Base-by-base conservation (phyloP, 257 asterid genomes). In the Asclepias syriaca region DNA sequence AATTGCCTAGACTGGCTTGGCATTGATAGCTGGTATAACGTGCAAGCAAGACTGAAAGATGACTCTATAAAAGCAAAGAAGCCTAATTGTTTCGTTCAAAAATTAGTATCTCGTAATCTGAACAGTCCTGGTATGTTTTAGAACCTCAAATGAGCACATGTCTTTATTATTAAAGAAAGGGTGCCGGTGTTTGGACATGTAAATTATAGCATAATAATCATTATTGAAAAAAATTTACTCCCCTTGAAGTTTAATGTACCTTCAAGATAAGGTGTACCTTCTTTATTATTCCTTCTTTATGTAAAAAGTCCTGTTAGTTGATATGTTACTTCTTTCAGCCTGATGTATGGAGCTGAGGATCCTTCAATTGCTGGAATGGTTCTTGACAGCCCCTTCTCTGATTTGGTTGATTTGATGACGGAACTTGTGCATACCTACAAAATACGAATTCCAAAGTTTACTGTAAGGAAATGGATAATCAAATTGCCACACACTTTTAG, bases 311-410 rank as follows among this genome's bases (percentile, higher is more conserved):
- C 27, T 64, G 68, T 64, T 64, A 18, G 68, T 64, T 61, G 49
- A 68, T 16, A 29, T 50, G 49, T 50, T 80, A 64, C 77, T 74
- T 83, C 65, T 84, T 85, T 78, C 96, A 93, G 98, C 87, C 80
- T 93, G 83, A 83, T 93, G 93, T 93, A 93, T 69, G 98, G 96
- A 75, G 96, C 87, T 67, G 96, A 90, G 88, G 98, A 93, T 89
- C 98, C 98, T 74, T 93, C 98, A 39, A 89, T 93, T n/a, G 97
- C 98, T 58, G 98, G 97, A 81, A 89, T 93, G 95, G 97, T 93
- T 79, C 87, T 93, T 29, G 98, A 93, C 80, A 93, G 98, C 84
- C 96, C 98, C 60, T 93, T 93, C 59, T 90, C 97, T 0, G 97
- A 93, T 89, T 85, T 93, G 84, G 96, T 90, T 66, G 96, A 90